phyloP scores from a whole-genome alignment of 768 basidiomycete species.

The Pulveroboletus sp. region DNA sequence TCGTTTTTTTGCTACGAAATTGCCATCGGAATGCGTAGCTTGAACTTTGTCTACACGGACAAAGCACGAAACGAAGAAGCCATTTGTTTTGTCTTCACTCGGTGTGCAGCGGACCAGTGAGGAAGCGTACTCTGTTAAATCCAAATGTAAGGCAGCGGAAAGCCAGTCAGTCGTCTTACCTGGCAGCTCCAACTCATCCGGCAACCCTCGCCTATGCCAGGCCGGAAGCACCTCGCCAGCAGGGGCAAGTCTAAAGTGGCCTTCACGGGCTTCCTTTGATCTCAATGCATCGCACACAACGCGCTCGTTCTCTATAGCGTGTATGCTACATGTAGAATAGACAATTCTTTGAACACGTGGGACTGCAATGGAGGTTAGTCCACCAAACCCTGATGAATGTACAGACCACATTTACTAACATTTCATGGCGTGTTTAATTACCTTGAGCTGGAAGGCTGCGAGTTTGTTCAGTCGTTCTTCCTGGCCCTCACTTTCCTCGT shows the following conservation, averaged over 20 bases:
- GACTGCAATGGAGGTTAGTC: conserved; percentile 43
- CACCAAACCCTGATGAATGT: background rate
- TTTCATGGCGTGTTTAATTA: conserved; percentile 94
- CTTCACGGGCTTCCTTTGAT: conserved; percentile 60
- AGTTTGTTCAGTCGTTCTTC: conserved; percentile 78
- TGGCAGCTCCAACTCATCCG: conserved; percentile 54
- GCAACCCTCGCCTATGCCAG: conserved; percentile 79
- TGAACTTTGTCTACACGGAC: conserved; percentile 26
- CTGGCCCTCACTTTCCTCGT: conserved; percentile 52
- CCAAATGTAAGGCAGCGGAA: background rate
- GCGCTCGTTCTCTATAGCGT: conserved; percentile 88
- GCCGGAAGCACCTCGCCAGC: conserved; percentile 62
- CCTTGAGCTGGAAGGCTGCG: conserved; percentile 81
- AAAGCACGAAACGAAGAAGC: conserved; percentile 98
- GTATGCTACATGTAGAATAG: conserved; percentile 97
- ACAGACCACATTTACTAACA: conserved; percentile 47
- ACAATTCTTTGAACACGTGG: conserved; percentile 76
- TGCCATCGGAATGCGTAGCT: background rate
- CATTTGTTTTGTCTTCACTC: conserved; percentile 85
- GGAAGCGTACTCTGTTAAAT: conserved; percentile 48
- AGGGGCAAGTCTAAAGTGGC: conserved; percentile 66
- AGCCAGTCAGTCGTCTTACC: conserved; percentile 33
- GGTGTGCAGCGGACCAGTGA: conserved; percentile 71
- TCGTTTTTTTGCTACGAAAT: conserved; percentile 22
- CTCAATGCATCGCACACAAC: conserved; percentile 74